Conservation (phyloP, 1,139 yeast species). For the Candida sp. region DNA sequence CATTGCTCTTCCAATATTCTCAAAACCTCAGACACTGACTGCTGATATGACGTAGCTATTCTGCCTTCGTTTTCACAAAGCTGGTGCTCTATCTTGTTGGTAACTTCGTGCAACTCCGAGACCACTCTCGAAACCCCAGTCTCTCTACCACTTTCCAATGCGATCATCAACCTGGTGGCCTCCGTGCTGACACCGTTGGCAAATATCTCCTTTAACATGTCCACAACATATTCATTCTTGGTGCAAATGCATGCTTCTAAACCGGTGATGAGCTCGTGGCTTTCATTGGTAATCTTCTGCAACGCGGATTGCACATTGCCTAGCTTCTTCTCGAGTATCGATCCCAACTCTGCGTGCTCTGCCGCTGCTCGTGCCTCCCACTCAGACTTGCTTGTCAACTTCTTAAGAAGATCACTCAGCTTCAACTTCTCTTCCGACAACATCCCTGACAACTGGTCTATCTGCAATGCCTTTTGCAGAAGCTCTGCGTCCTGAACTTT, state of each 20-base stretch:
- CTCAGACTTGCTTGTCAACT: neutral
- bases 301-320: neutral
- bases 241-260: neutral
- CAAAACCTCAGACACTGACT: neutral
- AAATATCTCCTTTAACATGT: neutral
- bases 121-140: neutral
- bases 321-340: neutral
- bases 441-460: slow-evolving; percentile 13
- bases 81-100: neutral
- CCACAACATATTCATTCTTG: neutral
- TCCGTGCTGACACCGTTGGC: neutral
- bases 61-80: neutral
- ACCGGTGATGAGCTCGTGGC: neutral
- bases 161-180: neutral
- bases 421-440: slow-evolving; percentile 14
- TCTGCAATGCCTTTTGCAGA: slow-evolving; percentile 4
- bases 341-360: neutral
- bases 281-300: neutral
- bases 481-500: slow-evolving; percentile 9
- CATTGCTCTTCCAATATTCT: neutral
- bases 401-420: neutral
- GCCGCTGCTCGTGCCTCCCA: neutral
- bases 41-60: neutral
- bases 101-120: neutral
- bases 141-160: neutral